Evolutionary conservation across 2,329 filamentous ascomycete species (phyloP), one percentile per base, ranked within the genome.

Genomic region (Cladosporium sp.): DNA sequence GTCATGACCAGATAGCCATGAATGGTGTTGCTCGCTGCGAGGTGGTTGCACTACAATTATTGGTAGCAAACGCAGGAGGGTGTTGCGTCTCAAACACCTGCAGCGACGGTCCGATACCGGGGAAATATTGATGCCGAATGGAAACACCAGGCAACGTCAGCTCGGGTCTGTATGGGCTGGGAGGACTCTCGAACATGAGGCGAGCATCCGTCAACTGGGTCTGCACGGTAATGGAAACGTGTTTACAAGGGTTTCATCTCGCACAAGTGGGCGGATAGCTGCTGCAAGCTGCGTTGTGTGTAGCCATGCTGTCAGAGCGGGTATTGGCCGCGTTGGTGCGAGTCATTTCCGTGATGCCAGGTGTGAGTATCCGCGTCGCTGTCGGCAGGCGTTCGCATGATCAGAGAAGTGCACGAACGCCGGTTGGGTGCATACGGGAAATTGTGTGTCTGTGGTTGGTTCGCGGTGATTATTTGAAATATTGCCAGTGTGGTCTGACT

Each of bases 301-400:
- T 51, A 13, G 42, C 48, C 48, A 39, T 20, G 41, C 29, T 51
- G 48, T 51, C 48, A 51, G 42, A 43, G 19, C 30, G 48, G 39
- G 38, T 38, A 37, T n/a, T 30, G 39, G 37, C 39, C 19, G 48
- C 36, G 40, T 51, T 48, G 32, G 48, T 44, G 41, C 48, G 32
- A 51, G 48, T 51, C 41, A 44, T 51, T 37, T 37, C 45, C 24
- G 39, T 40, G 24, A 36, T 11, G 44, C 27, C 15, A 19, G 29
- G 20, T 36, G 22, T 32, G 20, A 32, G 19, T n/a, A 38, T 27
- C 47, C 13, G 48, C 15, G 34, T 51, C 17, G 19, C 19, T 44
- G 4, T 27, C 9, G 22, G 22, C 22, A 27, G 34, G 20, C 47
- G 47, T 50, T 50, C 48, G 48, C 48, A 40, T 43, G 48, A 24